Evolutionary conservation across 1,284 basidiomycete genomes (phyloP).

Genomic region (Marasmius fiardii): DNA sequence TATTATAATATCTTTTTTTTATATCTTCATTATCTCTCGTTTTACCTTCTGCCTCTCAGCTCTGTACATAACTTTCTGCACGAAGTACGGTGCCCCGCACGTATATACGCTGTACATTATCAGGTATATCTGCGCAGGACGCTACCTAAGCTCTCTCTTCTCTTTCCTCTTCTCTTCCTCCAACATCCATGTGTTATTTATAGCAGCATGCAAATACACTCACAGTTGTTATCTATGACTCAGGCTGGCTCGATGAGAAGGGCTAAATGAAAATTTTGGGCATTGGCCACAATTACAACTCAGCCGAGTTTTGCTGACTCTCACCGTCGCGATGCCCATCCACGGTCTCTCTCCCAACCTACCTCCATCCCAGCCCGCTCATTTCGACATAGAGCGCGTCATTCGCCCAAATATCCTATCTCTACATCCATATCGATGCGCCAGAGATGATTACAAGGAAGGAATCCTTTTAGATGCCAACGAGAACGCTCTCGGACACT

Average conservation of each 20-base stretch:
- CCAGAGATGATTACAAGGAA: conserved; percentile 91
- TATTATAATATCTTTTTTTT: conserved; percentile 19
- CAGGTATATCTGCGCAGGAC: conserved; percentile 28
- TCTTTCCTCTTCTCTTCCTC: no score
- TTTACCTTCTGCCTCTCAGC: conserved; percentile 10
- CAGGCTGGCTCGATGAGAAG: no score
- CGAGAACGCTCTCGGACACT: conserved; percentile 92
- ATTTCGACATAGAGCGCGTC: conserved; percentile 81
- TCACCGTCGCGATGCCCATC: conserved; percentile 32
- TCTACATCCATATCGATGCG: conserved; percentile 92
- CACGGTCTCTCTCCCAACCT: conserved; percentile 33
- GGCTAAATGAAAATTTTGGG: no score
- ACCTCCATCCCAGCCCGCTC: conserved; percentile 54
- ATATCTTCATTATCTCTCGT: conserved; percentile 14
- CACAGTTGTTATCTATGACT: no score
- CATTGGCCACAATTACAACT: no score
- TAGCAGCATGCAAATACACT: no score
- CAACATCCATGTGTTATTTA: no score
- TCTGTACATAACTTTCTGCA: not conserved
- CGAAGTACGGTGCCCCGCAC: conserved; percentile 4
- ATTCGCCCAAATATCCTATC: conserved; percentile 94
- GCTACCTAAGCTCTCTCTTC: no score
- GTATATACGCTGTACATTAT: conserved; percentile 22
- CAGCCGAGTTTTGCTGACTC: no score
- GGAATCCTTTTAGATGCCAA: conserved; percentile 98